Percentiles rank a stretch among this genome's conserved stretches.
phyloP scores from a whole-genome alignment of 129 eudicot species.

The Centaurea solstitialis region DNA sequence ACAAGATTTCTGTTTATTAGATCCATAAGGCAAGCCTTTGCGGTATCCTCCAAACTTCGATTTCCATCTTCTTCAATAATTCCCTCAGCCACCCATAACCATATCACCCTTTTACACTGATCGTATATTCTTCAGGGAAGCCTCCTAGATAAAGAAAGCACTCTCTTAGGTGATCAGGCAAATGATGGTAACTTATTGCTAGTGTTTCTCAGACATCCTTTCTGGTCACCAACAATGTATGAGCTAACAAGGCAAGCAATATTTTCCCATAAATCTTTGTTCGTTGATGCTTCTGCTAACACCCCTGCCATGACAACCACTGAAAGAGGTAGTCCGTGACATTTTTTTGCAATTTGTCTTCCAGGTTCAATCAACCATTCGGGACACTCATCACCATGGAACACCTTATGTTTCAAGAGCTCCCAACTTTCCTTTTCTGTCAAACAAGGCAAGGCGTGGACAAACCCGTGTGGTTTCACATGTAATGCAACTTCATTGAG shows the following conservation, averaged over 20 bases:
- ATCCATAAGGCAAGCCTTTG: conserved; percentile 28
- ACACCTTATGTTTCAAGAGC: neutral
- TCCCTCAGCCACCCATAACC: conserved; percentile 43
- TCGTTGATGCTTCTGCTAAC: neutral
- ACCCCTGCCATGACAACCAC: conserved; percentile 38
- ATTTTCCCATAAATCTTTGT: too few relatives aligned
- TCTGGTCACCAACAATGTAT: conserved; percentile 2
- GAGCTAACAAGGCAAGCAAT: conserved; percentile 15
- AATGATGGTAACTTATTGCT: conserved; percentile 28
- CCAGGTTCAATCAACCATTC: conserved; percentile 12
- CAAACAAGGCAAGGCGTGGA: conserved; percentile 8
- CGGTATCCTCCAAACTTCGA: conserved; percentile 29
- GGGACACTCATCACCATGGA: conserved; percentile 7
- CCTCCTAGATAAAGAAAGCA: too few relatives aligned
- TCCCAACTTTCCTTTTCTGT: conserved; percentile 24
- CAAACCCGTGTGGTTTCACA: neutral
- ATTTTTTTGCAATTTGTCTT: conserved; percentile 14
- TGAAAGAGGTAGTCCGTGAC: conserved; percentile 5
- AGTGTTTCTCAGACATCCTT: conserved; percentile 15
- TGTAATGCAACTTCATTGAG: conserved; percentile 15
- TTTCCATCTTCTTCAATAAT: neutral
- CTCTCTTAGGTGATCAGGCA: conserved; percentile 29
- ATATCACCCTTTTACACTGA: conserved; percentile 10
- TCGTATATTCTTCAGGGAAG: conserved; percentile 4
- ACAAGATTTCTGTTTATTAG: conserved; percentile 30